Evolutionary conservation across 1,284 basidiomycete species (phyloP), one percentile per base, ranked within the genome.

Genomic region (Cryptococcus depauperatus): DNA sequence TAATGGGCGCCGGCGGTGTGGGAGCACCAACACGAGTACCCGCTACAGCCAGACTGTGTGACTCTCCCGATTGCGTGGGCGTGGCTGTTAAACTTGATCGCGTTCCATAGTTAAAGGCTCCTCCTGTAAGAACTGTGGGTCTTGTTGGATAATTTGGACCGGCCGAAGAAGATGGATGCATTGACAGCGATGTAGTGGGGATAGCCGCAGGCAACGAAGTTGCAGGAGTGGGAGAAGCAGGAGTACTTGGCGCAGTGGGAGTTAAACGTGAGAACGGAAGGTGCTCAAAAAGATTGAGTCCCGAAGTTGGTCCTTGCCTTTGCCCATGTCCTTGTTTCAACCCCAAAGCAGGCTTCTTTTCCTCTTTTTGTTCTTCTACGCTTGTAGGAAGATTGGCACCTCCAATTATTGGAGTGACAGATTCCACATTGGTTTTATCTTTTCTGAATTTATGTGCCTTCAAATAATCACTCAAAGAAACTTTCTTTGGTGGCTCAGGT

Each of bases 391-490:
- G 10, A 10, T 30, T 10, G 29, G n/a, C 11, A 3, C 23, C 33
- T 14, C 10, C 48, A 8, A 41, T 37, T 21, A 38, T 44, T 10
- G 19, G 8, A 4, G 26, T 34, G 38, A 41, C 41, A 19, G 39
- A 38, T 13, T 29, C 28, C 44, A 37, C 23, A 27, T 10, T 11
- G 19, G 14, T 25, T 19, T n/a, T 33, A 16, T 61, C 55, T 47
- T 62, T 64, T 45, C 59, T 51, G 29, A 64, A 57, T 52, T 61
- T 64, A 44, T 59, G 54, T 19, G 37, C 61, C 37, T 61, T 62
- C 29, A 68, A 47, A 41, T 64, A 68, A 30, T 68, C 66, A 16
- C 54, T 48, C n/a, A 67, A 46, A 3, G 59, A 57, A 7, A 67
- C 58, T 46, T 64, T 64, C 56, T 64, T 64, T 18, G 58, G 58